Evolutionary conservation across 2,329 filamentous ascomycete species (phyloP).

Genomic region (Epichloe coenophiala): DNA sequence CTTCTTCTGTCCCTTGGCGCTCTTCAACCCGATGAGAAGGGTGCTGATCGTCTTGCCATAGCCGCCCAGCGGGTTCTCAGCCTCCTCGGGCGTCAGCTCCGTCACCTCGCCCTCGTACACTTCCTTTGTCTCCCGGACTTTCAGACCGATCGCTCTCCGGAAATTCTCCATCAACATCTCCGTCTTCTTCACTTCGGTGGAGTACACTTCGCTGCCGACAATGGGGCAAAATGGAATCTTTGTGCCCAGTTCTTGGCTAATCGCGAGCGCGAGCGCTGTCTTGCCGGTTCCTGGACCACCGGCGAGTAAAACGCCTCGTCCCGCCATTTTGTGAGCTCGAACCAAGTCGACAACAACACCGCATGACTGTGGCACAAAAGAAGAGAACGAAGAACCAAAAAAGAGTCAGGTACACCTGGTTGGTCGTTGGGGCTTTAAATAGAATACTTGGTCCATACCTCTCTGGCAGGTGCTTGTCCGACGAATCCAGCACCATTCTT

Average conservation of each 20-base stretch:
- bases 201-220: conserved; percentile 95
- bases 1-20: conserved; percentile 94
- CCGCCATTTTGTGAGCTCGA: conserved; percentile 93
- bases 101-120: conserved; percentile 98
- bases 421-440: conserved; percentile 8
- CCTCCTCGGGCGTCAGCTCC: conserved; percentile 93
- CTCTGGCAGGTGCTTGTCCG: conserved; percentile 74
- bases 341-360: conserved; percentile 95
- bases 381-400: neutral
- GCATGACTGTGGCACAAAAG: conserved; percentile 50
- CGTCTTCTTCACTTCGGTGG: conserved; percentile 97
- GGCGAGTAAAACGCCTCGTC: conserved; percentile 81
- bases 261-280: conserved; percentile 86
- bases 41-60: conserved; percentile 98
- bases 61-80: conserved; percentile 90
- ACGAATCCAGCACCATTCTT: conserved; percentile 72
- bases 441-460: conserved; percentile 40
- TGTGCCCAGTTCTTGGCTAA: conserved; percentile 92
- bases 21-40: conserved; percentile 86
- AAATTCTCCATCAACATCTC: conserved; percentile 99
- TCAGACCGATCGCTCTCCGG: conserved; percentile 84
- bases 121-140: conserved; percentile 97
- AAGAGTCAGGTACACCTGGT: conserved; percentile 4
- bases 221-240: conserved; percentile 98
- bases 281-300: conserved; percentile 95